Conservation (phyloP, 1,284 basidiomycete genomes). For the Trametes pubescens region DNA sequence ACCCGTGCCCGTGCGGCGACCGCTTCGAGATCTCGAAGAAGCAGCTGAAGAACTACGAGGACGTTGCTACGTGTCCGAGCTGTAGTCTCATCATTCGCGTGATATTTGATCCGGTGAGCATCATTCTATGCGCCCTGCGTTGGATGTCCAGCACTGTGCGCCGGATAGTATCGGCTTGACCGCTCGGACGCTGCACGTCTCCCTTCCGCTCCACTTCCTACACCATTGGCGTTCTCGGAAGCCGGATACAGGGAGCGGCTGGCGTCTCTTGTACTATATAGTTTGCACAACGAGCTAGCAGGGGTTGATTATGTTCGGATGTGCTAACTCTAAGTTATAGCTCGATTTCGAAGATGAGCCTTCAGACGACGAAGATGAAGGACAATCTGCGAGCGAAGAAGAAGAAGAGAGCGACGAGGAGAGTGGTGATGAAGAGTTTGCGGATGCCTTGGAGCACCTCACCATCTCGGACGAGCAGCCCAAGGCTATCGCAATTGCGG, state of each 20-base stretch:
- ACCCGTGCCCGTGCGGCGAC: slow-evolving; percentile 98
- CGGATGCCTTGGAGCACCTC: slow-evolving; percentile 72
- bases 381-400: slow-evolving; percentile 39
- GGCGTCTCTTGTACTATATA: too few relatives aligned
- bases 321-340: slow-evolving; percentile 34
- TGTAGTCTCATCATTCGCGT: slow-evolving; percentile 95
- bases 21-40: slow-evolving; percentile 94
- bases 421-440: slow-evolving; percentile 58
- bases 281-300: too few relatives aligned
- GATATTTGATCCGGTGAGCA: slow-evolving; percentile 92
- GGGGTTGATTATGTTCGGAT: not conserved
- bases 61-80: slow-evolving; percentile 97
- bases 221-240: too few relatives aligned
- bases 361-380: slow-evolving; percentile 56
- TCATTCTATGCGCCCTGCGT: not conserved
- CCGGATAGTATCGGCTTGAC: not conserved
- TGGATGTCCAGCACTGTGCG: not conserved
- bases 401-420: slow-evolving; percentile 48
- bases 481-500: slow-evolving; percentile 36
- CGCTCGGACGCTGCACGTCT: too few relatives aligned
- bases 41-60: slow-evolving; percentile 92
- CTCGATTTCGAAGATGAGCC: slow-evolving; percentile 77
- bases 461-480: slow-evolving; percentile 51
- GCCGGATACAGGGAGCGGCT: too few relatives aligned
- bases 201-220: too few relatives aligned